Percentiles rank a stretch among this genome's conserved stretches.
Conservation (phyloP, 495 filamentous ascomycete species). For the Hyaloscypha variabilis region DNA sequence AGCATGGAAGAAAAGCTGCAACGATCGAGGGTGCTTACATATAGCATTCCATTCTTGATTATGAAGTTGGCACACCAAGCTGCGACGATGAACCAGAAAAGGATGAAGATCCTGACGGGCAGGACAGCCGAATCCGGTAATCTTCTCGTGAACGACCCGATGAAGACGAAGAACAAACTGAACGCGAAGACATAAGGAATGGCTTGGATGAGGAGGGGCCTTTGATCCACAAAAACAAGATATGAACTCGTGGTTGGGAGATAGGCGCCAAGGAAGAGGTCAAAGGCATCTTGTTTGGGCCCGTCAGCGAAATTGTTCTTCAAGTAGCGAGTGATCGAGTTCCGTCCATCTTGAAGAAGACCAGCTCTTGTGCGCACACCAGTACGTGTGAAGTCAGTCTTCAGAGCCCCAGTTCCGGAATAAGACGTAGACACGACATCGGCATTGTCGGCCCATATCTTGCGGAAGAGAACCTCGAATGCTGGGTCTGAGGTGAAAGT, state of each 20-base stretch:
- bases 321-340: slow-evolving; percentile 82
- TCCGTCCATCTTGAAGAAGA: slow-evolving; percentile 76
- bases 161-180: slow-evolving; percentile 82
- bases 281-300: slow-evolving; percentile 90
- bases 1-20: slow-evolving; percentile 15
- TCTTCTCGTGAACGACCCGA: slow-evolving; percentile 73
- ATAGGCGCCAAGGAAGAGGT: slow-evolving; percentile 88
- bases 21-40: slow-evolving; percentile 57
- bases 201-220: slow-evolving; percentile 83
- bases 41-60: slow-evolving; percentile 81
- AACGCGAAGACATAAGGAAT: slow-evolving; percentile 89
- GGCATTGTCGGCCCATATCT: slow-evolving; percentile 97
- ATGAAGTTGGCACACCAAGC: slow-evolving; percentile 76
- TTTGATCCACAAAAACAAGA: slow-evolving; percentile 77
- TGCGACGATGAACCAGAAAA: slow-evolving; percentile 72
- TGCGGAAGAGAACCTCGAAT: slow-evolving; percentile 89
- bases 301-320: slow-evolving; percentile 93
- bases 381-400: slow-evolving; percentile 92
- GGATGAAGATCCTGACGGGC: slow-evolving; percentile 75
- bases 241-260: slow-evolving; percentile 63
- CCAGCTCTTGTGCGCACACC: slow-evolving; percentile 85
- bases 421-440: slow-evolving; percentile 92
- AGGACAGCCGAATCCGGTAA: slow-evolving; percentile 69
- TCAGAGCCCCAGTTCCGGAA: slow-evolving; percentile 92
- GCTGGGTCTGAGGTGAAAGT: slow-evolving; percentile 62